Base-by-base conservation (phyloP, 176 grass and related monocot genomes). In the Guadua angustifolia region DNA sequence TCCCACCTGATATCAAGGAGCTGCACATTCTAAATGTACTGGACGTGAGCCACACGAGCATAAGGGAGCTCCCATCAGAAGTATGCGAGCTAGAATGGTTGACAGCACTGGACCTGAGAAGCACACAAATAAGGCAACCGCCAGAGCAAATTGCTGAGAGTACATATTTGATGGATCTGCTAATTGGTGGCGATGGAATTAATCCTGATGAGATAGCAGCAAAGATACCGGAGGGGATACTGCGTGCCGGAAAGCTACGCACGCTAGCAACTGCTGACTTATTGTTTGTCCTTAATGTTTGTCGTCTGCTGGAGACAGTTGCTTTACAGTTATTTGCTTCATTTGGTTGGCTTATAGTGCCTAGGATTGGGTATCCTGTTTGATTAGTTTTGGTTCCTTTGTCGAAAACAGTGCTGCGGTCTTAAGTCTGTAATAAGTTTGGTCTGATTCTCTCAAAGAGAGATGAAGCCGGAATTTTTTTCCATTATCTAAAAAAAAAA, bases 101-200 rank as follows among this genome's bases (percentile, higher is more conserved):
- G 36, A 0, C 0, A 0, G 0, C 1, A 1, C 14, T 71, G 22
- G 42, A 82, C 9, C 9, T 83, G 21, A 38, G 19, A 42, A 32
- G 58, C 6, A 74, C 81, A 16, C 15, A 0, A 6, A 11, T 83
- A 16, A 6, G 4, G 0, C 38, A 83, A 11, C 0, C 74, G 57
- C 29, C 57, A 10, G 7, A 64, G 19, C 1, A 33, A 33, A 15
- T 45, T 29, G 9, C 3, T 4, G 0, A 0, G n/a, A 4, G 47
- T 5, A 0, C 0, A 0, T 0, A 0, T 0, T 14, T 82, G 51
- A 0, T 0, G 0, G 0, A 0, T 45, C 16, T 71, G 0, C 22
- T 59, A 1, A 0, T 82, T 21, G 52, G 50, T 18, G 3, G 1
- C 14, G 4, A 43, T 11, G 63, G 24, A 25, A 68, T 32, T 38